Percentiles rank a stretch among this genome's conserved stretches.
phyloP scores from a whole-genome alignment of 2,329 filamentous ascomycete species.

The Xylariaceae sp. region DNA sequence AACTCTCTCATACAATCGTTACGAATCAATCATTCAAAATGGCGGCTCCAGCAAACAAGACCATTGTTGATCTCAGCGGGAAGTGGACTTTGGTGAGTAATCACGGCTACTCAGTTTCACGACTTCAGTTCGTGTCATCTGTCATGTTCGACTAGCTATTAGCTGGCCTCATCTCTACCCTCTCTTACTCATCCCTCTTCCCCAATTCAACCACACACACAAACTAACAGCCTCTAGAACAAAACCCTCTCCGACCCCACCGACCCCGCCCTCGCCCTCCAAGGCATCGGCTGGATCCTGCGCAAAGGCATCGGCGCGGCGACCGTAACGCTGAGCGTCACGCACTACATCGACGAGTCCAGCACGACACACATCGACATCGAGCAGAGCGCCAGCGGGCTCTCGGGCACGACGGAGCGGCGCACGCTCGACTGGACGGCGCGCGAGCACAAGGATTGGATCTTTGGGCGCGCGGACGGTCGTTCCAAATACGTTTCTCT shows the following conservation, averaged over 20 bases:
- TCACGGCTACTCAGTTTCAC: neutral
- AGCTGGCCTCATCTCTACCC: no score
- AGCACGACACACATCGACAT: conserved; percentile 60
- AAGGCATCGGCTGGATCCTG: conserved; percentile 65
- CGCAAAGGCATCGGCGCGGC: conserved; percentile 68
- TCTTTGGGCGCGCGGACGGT: conserved; percentile 70
- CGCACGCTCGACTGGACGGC: conserved; percentile 47
- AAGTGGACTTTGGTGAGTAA: conserved; percentile 62
- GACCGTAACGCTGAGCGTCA: conserved; percentile 61
- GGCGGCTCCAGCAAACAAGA: conserved; percentile 66
- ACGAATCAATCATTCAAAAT: conserved; percentile 39
- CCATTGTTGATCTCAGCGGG: conserved; percentile 61
- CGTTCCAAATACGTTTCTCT: conserved; percentile 48
- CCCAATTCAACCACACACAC: neutral
- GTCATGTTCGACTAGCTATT: no score
- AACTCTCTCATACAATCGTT: no score
- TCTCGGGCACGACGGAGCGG: conserved; percentile 58
- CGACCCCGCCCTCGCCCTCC: conserved; percentile 64
- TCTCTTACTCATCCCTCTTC: no score
- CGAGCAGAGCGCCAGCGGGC: conserved; percentile 65
- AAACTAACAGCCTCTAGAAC: conserved; percentile 45
- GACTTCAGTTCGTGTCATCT: neutral
- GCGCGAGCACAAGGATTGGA: conserved; percentile 67
- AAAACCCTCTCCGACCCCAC: conserved; percentile 64
- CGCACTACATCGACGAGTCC: conserved; percentile 46